Percentiles rank a stretch among this genome's conserved stretches.
phyloP scores from a whole-genome alignment of 352 stramenopile genomes.

The Vaucheria bursata region DNA sequence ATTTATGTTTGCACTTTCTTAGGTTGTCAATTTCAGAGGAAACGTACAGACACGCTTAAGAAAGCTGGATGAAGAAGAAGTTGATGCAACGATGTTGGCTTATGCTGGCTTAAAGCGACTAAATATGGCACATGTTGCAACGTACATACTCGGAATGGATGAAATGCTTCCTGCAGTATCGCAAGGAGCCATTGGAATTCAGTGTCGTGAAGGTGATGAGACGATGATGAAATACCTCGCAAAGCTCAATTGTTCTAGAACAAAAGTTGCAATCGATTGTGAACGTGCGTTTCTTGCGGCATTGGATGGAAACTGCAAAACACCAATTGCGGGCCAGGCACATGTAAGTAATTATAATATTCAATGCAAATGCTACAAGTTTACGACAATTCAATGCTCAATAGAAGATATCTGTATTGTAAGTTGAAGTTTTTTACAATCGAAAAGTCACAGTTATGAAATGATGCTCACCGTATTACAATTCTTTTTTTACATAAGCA shows the following conservation, averaged over 20 bases:
- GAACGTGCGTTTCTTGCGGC: slow-evolving; percentile 72
- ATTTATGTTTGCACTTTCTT: too few relatives aligned
- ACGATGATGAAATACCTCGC: slow-evolving; percentile 66
- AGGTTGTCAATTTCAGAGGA: slow-evolving; percentile 72
- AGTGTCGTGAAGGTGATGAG: slow-evolving; percentile 70
- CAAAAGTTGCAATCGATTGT: slow-evolving; percentile 68
- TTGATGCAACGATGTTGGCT: slow-evolving; percentile 68
- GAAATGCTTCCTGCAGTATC: slow-evolving; percentile 66
- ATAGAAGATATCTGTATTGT: too few relatives aligned
- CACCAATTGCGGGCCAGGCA: slow-evolving; percentile 76
- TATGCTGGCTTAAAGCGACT: slow-evolving; percentile 77
- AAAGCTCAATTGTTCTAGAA: slow-evolving; percentile 46
- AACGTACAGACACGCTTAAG: slow-evolving; percentile 78
- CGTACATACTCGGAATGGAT: slow-evolving; percentile 53
- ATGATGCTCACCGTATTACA: too few relatives aligned
- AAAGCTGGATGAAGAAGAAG: slow-evolving; percentile 73
- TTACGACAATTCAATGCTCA: too few relatives aligned
- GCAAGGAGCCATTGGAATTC: slow-evolving; percentile 75
- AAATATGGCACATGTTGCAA: slow-evolving; percentile 56
- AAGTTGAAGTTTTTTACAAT: too few relatives aligned
- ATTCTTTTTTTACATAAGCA: too few relatives aligned
- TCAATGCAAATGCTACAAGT: too few relatives aligned
- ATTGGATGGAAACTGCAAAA: slow-evolving; percentile 82
- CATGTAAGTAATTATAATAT: neutral
- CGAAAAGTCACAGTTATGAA: too few relatives aligned